Evolutionary conservation across 768 basidiomycete species (phyloP).

Genomic region (Pulveroboletus sp.): DNA sequence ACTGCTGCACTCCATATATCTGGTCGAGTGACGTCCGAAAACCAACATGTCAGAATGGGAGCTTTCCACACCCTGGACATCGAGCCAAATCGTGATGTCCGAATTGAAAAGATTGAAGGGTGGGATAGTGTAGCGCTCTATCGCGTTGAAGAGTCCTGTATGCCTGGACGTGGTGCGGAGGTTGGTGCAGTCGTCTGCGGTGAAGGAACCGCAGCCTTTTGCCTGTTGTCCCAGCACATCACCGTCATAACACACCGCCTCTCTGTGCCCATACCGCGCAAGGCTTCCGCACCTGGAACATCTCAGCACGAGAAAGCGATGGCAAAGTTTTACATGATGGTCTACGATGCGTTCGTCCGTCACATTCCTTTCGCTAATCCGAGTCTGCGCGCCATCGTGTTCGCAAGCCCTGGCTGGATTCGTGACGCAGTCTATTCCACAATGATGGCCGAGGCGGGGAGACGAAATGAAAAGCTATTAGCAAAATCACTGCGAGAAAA

Average conservation of each 20-base stretch:
- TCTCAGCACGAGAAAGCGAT: conserved; percentile 93
- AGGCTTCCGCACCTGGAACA: conserved; percentile 76
- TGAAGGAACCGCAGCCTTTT: conserved; percentile 93
- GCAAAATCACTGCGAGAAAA: conserved; percentile 75
- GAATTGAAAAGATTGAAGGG: conserved; percentile 80
- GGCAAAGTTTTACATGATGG: conserved; percentile 72
- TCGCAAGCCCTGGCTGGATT: conserved; percentile 97
- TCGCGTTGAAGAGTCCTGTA: conserved; percentile 82
- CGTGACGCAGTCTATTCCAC: conserved; percentile 84
- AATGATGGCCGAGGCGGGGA: conserved; percentile 77
- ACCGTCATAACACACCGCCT: conserved; percentile 90
- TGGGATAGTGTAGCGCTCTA: conserved; percentile 91
- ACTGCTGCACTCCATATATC: conserved; percentile 77
- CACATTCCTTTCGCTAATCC: conserved; percentile 83
- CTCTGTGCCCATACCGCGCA: conserved; percentile 85
- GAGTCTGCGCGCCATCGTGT: conserved; percentile 83
- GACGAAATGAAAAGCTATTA: conserved; percentile 80
- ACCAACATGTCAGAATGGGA: conserved; percentile 85
- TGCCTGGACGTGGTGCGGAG: conserved; percentile 94
- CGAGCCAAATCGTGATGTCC: conserved; percentile 86
- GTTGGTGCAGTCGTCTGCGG: conserved; percentile 95
- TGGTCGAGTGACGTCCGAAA: conserved; percentile 84
- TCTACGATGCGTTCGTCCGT: conserved; percentile 84
- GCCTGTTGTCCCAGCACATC: conserved; percentile 95
- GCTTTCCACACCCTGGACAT: conserved; percentile 95